Base-by-base conservation (phyloP, 352 stramenopile genomes). In the Phytophthora foliorum region DNA sequence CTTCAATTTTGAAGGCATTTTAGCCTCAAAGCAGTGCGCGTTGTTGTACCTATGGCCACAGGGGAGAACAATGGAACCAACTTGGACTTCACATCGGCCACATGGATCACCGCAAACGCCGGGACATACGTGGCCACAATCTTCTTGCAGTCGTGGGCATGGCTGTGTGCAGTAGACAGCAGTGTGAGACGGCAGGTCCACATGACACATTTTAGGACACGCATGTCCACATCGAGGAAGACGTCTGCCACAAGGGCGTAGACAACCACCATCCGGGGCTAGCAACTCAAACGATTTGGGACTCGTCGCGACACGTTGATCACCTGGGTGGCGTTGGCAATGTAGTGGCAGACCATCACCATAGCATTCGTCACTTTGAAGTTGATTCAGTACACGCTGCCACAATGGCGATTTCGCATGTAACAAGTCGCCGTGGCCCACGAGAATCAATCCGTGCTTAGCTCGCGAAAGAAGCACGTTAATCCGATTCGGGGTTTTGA, bases 211-310 rank as follows among this genome's bases (percentile, higher is more conserved):
- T 39, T 78, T 78, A 24, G 75, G 77, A 48, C 88, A 94, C 2
- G 60, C 65, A 45, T 88, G 80, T 10, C 80, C 77, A 56, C 80
- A 85, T 19, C 55, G 36, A 6, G 74, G 68, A 22, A 96, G 71
- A 0, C 89, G 74, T 38, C 57, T 72, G 41, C 71, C 72, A 56
- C 89, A 95, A 14, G 74, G 69, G 4, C 76, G 70, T 25, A 73
- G 57, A 57, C 89, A 96, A 7, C 89, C 89, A 36, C 89, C 87
- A 78, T 95, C 86, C n/a, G 89, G 89, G 3, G 81, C 63, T 5
- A 82, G 49, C 34, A 66, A 65, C 27, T 72, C 57, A 42, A 93
- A 90, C 16, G 87, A 79, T 42, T 59, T 27, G 11, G 69, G 58
- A 41, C 34, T 57, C 4, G 38, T 53, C 4, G 67, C 72, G 16